Conservation (phyloP, 495 filamentous ascomycete species). For the Amphirosellinia nigrospora region DNA sequence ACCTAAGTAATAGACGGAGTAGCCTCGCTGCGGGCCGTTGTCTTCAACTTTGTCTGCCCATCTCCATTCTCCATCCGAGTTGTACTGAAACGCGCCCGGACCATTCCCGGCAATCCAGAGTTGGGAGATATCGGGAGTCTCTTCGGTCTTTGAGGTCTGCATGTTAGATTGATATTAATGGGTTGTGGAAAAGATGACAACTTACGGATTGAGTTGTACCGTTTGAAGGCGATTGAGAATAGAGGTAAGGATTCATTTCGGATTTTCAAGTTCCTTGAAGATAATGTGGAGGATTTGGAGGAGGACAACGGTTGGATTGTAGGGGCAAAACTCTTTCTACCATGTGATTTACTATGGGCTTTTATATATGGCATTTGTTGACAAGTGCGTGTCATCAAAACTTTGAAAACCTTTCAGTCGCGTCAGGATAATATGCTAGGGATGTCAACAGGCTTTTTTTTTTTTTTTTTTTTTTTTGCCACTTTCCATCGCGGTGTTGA, state of each 20-base stretch:
- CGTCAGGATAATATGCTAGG: background rate
- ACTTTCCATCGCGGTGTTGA: background rate
- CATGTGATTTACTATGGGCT: too few species aligned
- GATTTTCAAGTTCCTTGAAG: background rate
- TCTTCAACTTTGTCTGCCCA: background rate
- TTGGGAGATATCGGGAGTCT: background rate
- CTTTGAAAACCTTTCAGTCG: background rate
- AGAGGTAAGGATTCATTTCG: background rate
- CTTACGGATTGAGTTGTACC: background rate
- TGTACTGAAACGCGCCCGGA: background rate
- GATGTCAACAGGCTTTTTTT: background rate
- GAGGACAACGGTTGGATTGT: background rate
- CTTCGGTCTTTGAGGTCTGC: background rate
- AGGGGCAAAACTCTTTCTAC: background rate
- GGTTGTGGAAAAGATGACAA: background rate
- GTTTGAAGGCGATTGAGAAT: background rate
- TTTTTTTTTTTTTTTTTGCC: too few species aligned
- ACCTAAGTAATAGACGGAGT: background rate
- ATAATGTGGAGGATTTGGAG: background rate
- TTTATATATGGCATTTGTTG: background rate
- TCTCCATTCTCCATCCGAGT: background rate
- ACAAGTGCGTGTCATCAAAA: background rate
- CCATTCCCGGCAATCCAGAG: background rate
- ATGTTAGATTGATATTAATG: background rate
- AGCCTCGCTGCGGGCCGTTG: background rate